Percentiles rank a stretch among this genome's conserved stretches.
phyloP scores from a whole-genome alignment of 2,329 filamentous ascomycete genomes.

The Colletotrichum sp. region DNA sequence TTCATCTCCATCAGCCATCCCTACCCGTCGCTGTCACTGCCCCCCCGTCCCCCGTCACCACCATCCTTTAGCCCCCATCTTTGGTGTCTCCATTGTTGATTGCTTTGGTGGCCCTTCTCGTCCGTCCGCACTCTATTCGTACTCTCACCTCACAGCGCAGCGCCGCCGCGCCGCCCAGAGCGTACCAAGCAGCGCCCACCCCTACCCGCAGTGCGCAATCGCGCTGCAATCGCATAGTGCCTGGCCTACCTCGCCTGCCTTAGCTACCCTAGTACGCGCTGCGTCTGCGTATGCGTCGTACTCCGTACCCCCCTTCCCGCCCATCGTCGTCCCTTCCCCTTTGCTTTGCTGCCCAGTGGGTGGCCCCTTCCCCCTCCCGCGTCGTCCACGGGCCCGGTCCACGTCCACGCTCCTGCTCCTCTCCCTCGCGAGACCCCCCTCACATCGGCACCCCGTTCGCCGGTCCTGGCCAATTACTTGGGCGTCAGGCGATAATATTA shows the following conservation, averaged over 20 bases:
- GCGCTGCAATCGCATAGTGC: not conserved
- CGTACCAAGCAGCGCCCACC: not conserved
- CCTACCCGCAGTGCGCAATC: not conserved
- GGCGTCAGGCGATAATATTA: constrained; percentile 13
- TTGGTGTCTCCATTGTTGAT: not conserved
- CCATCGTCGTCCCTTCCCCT: not conserved
- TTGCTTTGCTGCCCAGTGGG: not conserved
- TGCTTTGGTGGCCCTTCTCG: not conserved
- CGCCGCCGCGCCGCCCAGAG: not conserved
- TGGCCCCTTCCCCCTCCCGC: not conserved
- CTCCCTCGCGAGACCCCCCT: not conserved
- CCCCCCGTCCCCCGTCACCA: not conserved
- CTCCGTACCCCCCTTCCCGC: not conserved
- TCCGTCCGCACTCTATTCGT: not conserved
- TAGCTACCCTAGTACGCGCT: not conserved
- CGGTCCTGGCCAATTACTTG: constrained; percentile 18
- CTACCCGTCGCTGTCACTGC: not conserved
- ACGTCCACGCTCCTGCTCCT: not conserved
- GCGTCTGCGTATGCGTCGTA: not conserved
- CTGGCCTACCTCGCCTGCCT: not conserved
- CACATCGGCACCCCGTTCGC: not conserved
- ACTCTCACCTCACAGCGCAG: not conserved
- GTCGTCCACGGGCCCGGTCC: not conserved
- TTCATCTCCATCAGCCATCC: not conserved
- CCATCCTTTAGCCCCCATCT: not conserved